Base-by-base conservation (phyloP, 163 green algal genomes). In the Chlorella variabilis region DNA sequence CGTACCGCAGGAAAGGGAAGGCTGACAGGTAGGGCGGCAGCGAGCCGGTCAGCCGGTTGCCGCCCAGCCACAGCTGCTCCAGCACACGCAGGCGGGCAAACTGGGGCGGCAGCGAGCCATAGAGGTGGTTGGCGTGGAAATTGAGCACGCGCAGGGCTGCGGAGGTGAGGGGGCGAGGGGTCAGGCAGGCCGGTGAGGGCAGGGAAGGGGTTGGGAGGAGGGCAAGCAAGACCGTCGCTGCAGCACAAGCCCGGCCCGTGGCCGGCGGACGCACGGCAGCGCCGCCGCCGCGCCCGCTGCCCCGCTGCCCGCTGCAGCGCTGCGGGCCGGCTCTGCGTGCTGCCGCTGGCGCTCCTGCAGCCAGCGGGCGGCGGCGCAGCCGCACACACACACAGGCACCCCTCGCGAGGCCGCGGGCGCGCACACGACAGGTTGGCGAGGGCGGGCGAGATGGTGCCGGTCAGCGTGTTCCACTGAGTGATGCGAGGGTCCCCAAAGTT, bases 1-100 rank as follows among this genome's bases (percentile, higher is more conserved):
- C 71, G 9, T 85, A 83, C 13, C 41, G 31, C 13, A 85, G 42
- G 0, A 38, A 27, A 0, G 79, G 34, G 7, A 86, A 75, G 21
- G 25, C 25, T 3, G 49, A 70, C 51, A 87, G 62, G 29, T 68
- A 88, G 36, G 39, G 20, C 38, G 88, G 88, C 62, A 92, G 54
- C 3, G 9, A 29, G 27, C 88, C 86, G 8, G 77, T 79, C 36
- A 92, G 78, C 42, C 75, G 42, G 71, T 92, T 92, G 67, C 69
- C 67, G 20, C 36, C 59, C 54, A 92, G 71, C 42, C 81, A n/a
- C 49, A 90, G 39, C 34, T 83, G 63, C 76, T 87, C 80, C 45
- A 90, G 80, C 9, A 66, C 18, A 15, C 4, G 34, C 34, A 89
- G 75, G 6, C 27, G 25, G 7, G 17, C 25, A 61, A 78, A 62